phyloP scores from a whole-genome alignment of 805 yeast genomes.

The Spathaspora hagerdaliae region DNA sequence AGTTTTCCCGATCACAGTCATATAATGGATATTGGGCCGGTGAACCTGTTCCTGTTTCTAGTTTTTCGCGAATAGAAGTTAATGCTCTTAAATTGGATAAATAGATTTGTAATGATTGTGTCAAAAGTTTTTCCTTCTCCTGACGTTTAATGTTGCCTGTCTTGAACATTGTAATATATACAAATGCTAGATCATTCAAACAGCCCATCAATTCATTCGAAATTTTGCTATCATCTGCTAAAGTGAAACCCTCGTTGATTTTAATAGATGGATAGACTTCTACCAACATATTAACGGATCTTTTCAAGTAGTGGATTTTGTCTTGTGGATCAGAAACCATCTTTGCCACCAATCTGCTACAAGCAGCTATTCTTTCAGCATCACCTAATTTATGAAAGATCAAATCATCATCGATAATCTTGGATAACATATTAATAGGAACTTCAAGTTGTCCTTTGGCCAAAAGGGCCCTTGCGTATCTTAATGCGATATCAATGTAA shows the following conservation, averaged over 20 bases:
- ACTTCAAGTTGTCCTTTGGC: slow-evolving; percentile 36
- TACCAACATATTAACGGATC: slow-evolving; percentile 30
- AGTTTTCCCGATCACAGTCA: slow-evolving; percentile 26
- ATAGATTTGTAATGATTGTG: slow-evolving; percentile 32
- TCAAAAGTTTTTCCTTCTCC: slow-evolving; percentile 12
- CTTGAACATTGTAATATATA: slow-evolving; percentile 18
- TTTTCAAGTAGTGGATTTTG: slow-evolving; percentile 21
- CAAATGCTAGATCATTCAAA: slow-evolving; percentile 32
- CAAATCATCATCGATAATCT: slow-evolving; percentile 31
- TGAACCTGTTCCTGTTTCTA: slow-evolving; percentile 9
- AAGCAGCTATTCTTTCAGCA: slow-evolving; percentile 37
- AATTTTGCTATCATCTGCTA: slow-evolving; percentile 22
- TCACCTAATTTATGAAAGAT: slow-evolving; percentile 36
- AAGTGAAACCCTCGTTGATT: slow-evolving; percentile 20
- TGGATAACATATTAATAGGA: slow-evolving; percentile 23
- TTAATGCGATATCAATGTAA: slow-evolving; percentile 38
- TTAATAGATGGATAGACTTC: slow-evolving; percentile 23
- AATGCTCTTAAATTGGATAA: slow-evolving; percentile 29
- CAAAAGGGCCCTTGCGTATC: slow-evolving; percentile 37
- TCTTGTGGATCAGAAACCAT: slow-evolving; percentile 17
- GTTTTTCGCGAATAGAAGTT: slow-evolving; percentile 13
- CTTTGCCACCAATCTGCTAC: slow-evolving; percentile 32
- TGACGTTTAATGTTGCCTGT: slow-evolving; percentile 2
- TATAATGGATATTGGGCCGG: slow-evolving; percentile 35
- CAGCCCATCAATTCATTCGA: slow-evolving; percentile 35